Conservation (phyloP, 2,329 filamentous ascomycete species). For the Pestalotiopsis sp. region DNA sequence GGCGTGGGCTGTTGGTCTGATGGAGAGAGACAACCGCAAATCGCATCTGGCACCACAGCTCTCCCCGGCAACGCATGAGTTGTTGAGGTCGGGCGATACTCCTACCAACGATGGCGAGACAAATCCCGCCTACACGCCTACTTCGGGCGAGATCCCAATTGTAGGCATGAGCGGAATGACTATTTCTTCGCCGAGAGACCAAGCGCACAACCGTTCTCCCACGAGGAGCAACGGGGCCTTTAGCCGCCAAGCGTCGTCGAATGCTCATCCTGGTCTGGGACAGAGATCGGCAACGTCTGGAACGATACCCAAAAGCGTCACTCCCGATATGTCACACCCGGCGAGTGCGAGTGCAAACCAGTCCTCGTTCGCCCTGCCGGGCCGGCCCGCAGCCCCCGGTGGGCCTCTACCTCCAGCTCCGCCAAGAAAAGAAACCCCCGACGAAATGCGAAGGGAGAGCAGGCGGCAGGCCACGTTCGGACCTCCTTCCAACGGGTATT, state of each 20-base stretch:
- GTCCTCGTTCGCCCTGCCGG: constrained; percentile 63
- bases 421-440: constrained; percentile 57
- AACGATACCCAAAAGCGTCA: constrained; percentile 52
- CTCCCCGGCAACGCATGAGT: constrained; percentile 76
- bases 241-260: constrained; percentile 47
- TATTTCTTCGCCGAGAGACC: constrained; percentile 57
- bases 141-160: constrained; percentile 70
- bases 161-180: constrained; percentile 42
- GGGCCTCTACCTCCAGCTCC: constrained; percentile 64
- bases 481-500: constrained; percentile 39
- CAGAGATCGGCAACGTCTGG: constrained; percentile 53
- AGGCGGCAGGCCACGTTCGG: constrained; percentile 58
- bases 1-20: constrained; percentile 91
- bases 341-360: constrained; percentile 48
- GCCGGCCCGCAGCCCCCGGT: constrained; percentile 63
- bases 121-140: constrained; percentile 59
- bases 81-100: constrained; percentile 68
- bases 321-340: constrained; percentile 34
- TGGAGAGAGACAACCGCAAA: constrained; percentile 94
- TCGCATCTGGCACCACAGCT: constrained; percentile 85
- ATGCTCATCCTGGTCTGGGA: constrained; percentile 56
- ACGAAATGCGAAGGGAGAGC: constrained; percentile 54
- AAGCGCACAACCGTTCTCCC: constrained; percentile 51
- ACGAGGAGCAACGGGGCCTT: constrained; percentile 49
- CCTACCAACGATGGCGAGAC: constrained; percentile 54